phyloP scores from a whole-genome alignment of 1,284 basidiomycete genomes.

The Trichosporon ovoides region DNA sequence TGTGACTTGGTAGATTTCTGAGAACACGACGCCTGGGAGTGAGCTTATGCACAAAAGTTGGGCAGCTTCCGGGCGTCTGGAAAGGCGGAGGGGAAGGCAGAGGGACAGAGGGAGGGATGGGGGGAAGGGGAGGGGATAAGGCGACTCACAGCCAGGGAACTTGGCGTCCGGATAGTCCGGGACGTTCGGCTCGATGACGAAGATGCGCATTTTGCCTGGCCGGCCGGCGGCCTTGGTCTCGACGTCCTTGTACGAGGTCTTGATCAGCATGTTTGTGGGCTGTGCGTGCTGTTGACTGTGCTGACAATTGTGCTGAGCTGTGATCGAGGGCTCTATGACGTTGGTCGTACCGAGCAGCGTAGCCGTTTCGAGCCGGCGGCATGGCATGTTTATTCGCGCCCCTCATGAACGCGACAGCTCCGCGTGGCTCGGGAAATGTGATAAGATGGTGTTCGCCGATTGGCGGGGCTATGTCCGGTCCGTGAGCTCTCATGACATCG shows the following conservation, averaged over 20 bases:
- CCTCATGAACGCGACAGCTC: not conserved
- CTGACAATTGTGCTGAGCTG: not conserved
- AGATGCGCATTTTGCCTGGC: conserved; percentile 66
- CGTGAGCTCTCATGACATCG: not conserved
- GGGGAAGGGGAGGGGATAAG: too few relatives aligned
- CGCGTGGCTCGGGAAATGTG: conserved; percentile 4
- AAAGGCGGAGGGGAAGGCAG: too few relatives aligned
- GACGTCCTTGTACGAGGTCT: conserved; percentile 69
- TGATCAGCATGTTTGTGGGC: conserved; percentile 71
- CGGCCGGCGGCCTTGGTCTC: conserved; percentile 60
- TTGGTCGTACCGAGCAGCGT: too few relatives aligned
- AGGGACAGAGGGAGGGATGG: too few relatives aligned
- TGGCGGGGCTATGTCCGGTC: not conserved
- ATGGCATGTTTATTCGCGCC: not conserved
- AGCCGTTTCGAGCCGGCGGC: too few relatives aligned
- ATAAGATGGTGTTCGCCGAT: not conserved
- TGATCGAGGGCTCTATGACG: not conserved
- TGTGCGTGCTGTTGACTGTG: not conserved
- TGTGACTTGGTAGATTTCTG: conserved; percentile 52
- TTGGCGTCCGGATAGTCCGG: conserved; percentile 49
- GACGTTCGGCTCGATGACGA: conserved; percentile 43
- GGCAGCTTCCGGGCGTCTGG: too few relatives aligned
- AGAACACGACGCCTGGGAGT: conserved; percentile 40
- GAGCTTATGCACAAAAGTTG: not conserved
- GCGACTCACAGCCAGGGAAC: conserved; percentile 45